Base-by-base conservation (phyloP, 257 asterid genomes). In the Galeopsis tetrahit region DNA sequence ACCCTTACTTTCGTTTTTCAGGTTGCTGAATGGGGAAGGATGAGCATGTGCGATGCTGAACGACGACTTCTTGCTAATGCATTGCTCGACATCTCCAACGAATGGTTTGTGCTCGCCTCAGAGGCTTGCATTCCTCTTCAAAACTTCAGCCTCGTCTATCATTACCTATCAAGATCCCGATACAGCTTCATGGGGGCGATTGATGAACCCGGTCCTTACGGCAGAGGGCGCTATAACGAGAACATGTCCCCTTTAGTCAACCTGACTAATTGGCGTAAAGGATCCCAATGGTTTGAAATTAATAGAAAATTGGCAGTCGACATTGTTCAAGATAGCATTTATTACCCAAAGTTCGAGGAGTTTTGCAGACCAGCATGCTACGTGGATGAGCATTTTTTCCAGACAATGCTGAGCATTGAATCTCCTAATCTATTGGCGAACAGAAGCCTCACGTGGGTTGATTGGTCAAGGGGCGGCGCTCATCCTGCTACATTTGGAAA, bases 381-480 rank as follows among this genome's bases (percentile, higher is more conserved):
- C 2, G 86, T 82, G 63, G 90, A 85, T 28, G 90, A 85, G 77
- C 90, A 85, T 74, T 85, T 80, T 52, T 85, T 85, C 10, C 86
- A 83, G 15, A 82, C 90, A 33, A 92, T 92, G 98, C 79, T 92
- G 78, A 83, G 75, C 63, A 82, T 90, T 35, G 78, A 83, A n/a
- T 88, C 84, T 6, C 95, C 96, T 32, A 68, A 63, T 31, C 82
- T 86, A n/a, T 73, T 92, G 79, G 97, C 98, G 0, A 92, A 92
- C 79, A 78, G 98, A 75, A 90, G 75, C 66, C 83, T 87, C 49
- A 90, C 96, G 10, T 92, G 90, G 90, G 98, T 87, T 6, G 98
- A 92, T 78, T 92, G 98, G 98, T 92, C 98, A 4, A 79, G 97
- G 71, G 96, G 98, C 0, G 98, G 97, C 4, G 93, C 98, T 7